Evolutionary conservation across 2,329 filamentous ascomycete species (phyloP), one percentile per base, ranked within the genome.

Genomic region (Dryadomyces quercus-mongolicae): DNA sequence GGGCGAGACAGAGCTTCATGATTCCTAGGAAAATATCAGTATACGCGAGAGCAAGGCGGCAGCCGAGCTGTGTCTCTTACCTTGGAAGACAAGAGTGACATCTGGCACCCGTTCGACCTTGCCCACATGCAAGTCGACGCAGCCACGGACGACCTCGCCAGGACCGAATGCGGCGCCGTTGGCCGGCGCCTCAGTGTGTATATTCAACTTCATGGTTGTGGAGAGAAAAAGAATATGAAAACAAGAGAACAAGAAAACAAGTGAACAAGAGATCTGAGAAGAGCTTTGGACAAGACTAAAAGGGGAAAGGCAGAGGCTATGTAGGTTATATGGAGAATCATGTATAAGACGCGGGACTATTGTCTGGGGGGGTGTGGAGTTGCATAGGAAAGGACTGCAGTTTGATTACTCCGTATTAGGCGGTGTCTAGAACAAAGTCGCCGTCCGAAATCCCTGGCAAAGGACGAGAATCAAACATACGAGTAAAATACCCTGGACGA

Each of bases 171-270:
- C 22, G 3, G 21, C 21, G 43, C 55, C 53, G 31, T 57, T 44
- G 2, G 20, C 6, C 16, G 53, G 55, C 34, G 36, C 22, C 9
- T 57, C 20, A 34, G 50, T 42, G 1, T 45, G 25, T 5, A 57
- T 15, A 1, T n/a, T 52, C 46, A 59, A 16, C 42, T 57, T 50
- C 54, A 54, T 59, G 25, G 31, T 38, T 25, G 12, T 2, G 7
- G 22, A 18, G 36, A 13, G 36, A 16, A 5, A 4, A 16, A 40
- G 25, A 31, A 31, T 31, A 31, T 4, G 25, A 31, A 31, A 5
- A 31, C n/a, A n/a, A n/a, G n/a, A 31, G 25, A 31, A 31, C 25
- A 31, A 31, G 25, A 8, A 31, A 5, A 31, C n/a, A n/a, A n/a
- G n/a, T 5, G 25, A 31, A 31, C 25, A 31, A 31, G 25, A 8